Evolutionary conservation across 1,139 yeast species (phyloP).

Genomic region (Geotrichum siamense): DNA sequence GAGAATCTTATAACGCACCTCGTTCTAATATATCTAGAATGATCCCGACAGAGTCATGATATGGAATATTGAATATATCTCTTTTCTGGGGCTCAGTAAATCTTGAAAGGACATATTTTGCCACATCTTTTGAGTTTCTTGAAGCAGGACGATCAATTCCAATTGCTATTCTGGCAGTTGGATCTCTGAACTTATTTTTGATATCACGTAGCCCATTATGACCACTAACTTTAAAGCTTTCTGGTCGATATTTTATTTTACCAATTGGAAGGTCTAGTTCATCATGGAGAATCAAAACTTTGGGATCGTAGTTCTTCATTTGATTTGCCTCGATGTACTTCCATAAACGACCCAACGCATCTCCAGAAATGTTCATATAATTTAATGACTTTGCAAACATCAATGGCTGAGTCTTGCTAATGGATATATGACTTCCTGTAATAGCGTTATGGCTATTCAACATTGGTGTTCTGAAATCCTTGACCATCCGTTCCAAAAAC

Average conservation of each 20-base stretch:
- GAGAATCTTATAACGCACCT: slow-evolving; percentile 2
- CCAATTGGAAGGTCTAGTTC: slow-evolving; percentile 65
- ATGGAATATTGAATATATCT: slow-evolving; percentile 34
- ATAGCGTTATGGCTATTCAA: slow-evolving; percentile 18
- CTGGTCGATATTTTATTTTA: slow-evolving; percentile 49
- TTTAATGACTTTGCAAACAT: slow-evolving; percentile 45
- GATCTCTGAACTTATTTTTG: slow-evolving; percentile 34
- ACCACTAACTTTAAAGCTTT: slow-evolving; percentile 58
- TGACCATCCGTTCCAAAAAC: slow-evolving; percentile 31
- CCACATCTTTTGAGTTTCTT: slow-evolving; percentile 42
- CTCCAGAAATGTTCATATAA: slow-evolving; percentile 67
- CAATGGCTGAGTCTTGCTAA: slow-evolving; percentile 17
- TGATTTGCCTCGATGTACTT: slow-evolving; percentile 30
- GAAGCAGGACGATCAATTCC: slow-evolving; percentile 66
- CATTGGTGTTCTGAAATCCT: slow-evolving; percentile 13
- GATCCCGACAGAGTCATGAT: slow-evolving; percentile 38
- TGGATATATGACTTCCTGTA: slow-evolving; percentile 19
- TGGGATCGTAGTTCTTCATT: slow-evolving; percentile 31
- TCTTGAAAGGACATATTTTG: slow-evolving; percentile 55
- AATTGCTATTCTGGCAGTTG: slow-evolving; percentile 50
- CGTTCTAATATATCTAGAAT: slow-evolving; percentile 35
- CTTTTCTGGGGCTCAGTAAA: slow-evolving; percentile 35
- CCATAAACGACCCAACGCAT: slow-evolving; percentile 38
- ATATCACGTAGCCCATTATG: slow-evolving; percentile 61
- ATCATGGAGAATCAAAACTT: slow-evolving; percentile 61